phyloP scores from a whole-genome alignment of 306 rosid species.

The Prunus padus region DNA sequence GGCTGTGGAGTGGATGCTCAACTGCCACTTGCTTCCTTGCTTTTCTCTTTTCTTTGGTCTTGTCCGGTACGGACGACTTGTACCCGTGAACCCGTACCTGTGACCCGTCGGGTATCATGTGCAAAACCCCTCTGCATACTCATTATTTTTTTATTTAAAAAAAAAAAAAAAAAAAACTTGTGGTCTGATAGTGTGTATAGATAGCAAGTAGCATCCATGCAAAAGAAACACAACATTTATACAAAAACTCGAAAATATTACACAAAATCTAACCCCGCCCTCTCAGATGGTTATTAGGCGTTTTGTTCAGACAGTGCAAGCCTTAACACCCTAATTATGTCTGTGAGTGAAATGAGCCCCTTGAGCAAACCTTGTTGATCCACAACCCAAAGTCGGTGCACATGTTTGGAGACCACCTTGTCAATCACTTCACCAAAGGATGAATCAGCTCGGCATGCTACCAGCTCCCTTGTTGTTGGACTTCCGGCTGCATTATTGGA shows the following conservation, averaged over 20 bases:
- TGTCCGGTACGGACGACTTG: no score
- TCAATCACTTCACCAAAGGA: conserved; percentile 50
- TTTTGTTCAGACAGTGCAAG: conserved; percentile 24
- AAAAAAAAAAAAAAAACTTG: no score
- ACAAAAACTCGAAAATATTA: not conserved
- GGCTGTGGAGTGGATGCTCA: no score
- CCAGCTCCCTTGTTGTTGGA: conserved; percentile 42
- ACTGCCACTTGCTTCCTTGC: no score
- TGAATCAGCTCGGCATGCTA: conserved; percentile 52
- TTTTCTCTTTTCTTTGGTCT: no score
- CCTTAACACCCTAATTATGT: conserved; percentile 64
- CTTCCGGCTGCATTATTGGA: conserved; percentile 2
- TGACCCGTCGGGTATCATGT: no score
- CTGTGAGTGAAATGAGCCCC: conserved; percentile 72
- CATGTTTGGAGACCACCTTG: conserved; percentile 59
- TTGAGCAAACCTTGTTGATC: conserved; percentile 63
- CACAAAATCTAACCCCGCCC: not conserved
- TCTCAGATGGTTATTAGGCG: not conserved
- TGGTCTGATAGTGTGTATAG: no score
- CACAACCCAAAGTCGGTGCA: conserved; percentile 85
- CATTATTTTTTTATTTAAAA: no score
- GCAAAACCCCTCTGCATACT: no score
- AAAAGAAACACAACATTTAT: not conserved
- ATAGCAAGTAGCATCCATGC: not conserved
- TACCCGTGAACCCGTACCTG: no score